Percentiles rank a stretch among this genome's conserved stretches.
phyloP scores from a whole-genome alignment of 176 grass and related monocot genomes.

The Sorghum bicolor region Sorghum_bicolor_NCBIv3 NC_012872.2:61951501-61952000 shows the following conservation, averaged over 20 bases:
- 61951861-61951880: neutral
- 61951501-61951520: constrained; percentile 3
- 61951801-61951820: neutral
- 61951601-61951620: neutral
- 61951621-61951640: too few species aligned
- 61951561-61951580: neutral
- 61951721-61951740: too few species aligned
- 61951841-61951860: constrained; percentile 5
- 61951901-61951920: neutral
- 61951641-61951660: too few species aligned
- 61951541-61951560: neutral
- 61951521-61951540: neutral
- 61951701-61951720: too few species aligned
- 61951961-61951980: neutral
- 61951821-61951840: neutral
- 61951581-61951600: neutral
- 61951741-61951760: too few species aligned
- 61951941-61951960: neutral
- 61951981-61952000: neutral
- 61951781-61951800: neutral
- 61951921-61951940: constrained; percentile 6
- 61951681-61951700: too few species aligned
- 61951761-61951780: too few species aligned
- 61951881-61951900: constrained; percentile 7
- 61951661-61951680: too few species aligned